These are phyloP conservation scores for Acidomyces sp. DNA, from an alignment of 495 filamentous ascomycete species.

Conservation along the genomic window DNA sequence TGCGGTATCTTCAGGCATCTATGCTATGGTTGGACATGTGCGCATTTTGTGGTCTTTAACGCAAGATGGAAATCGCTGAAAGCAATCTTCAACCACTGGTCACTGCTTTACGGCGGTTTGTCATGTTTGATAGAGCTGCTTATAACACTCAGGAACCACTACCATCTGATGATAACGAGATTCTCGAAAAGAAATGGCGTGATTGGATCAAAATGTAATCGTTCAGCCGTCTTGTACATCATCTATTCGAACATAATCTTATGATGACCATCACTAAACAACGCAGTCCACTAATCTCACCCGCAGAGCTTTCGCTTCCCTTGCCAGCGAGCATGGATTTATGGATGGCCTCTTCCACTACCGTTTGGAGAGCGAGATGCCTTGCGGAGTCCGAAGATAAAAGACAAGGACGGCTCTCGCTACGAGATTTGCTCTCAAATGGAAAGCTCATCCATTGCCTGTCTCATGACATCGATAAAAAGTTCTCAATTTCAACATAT, in stretches of 20 bases:
- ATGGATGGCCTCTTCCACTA: conserved; percentile 42
- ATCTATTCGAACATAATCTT: conserved; percentile 41
- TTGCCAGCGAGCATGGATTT: conserved; percentile 39
- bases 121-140: conserved; percentile 31
- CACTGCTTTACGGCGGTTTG: conserved; percentile 31
- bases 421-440: conserved; percentile 34
- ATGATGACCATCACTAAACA: conserved; percentile 44
- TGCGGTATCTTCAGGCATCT: conserved; percentile 41
- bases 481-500: conserved; percentile 32
- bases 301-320: conserved; percentile 47
- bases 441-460: conserved; percentile 36
- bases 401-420: no score
- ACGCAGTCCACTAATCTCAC: conserved; percentile 43
- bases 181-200: conserved; percentile 43
- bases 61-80: conserved; percentile 56
- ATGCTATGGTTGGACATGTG: conserved; percentile 42
- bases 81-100: conserved; percentile 39
- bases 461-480: conserved; percentile 36
- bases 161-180: conserved; percentile 33
- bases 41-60: conserved; percentile 49
- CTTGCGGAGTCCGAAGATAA: conserved; percentile 10
- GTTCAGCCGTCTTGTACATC: conserved; percentile 37
- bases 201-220: conserved; percentile 32
- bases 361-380: conserved; percentile 43
- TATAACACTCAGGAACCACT: conserved; percentile 32